Evolutionary conservation across 306 rosid species (phyloP).

Genomic region (Biancaea sappan): DNA sequence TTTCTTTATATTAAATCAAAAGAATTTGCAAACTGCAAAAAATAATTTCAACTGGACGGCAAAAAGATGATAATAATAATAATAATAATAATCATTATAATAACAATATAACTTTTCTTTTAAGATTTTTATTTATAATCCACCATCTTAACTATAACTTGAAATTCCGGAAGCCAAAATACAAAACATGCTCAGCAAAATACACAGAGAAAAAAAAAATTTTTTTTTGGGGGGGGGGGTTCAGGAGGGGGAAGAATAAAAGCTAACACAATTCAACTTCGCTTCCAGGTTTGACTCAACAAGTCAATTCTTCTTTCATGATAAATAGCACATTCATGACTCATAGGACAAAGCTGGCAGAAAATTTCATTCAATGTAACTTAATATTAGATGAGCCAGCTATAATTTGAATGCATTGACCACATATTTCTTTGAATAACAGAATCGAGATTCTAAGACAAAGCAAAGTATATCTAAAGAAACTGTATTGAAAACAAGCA

Average conservation of each 20-base stretch:
- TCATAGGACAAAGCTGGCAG: background rate
- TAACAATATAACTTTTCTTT: background rate
- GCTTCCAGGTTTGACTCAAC: background rate
- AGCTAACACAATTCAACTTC: background rate
- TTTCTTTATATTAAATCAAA: constrained; percentile 11
- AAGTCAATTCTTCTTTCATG: background rate
- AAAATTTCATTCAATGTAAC: background rate
- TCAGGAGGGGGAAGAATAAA: too few species aligned
- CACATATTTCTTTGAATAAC: background rate
- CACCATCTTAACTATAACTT: background rate
- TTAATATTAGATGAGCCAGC: background rate
- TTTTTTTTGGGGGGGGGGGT: background rate
- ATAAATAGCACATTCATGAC: background rate
- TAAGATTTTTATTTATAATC: background rate
- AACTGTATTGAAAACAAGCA: background rate
- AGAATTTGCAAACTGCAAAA: background rate
- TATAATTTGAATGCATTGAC: background rate
- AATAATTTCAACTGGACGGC: background rate
- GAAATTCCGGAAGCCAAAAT: background rate
- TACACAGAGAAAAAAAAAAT: background rate
- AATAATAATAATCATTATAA: too few species aligned
- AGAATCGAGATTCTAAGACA: background rate
- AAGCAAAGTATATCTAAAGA: background rate
- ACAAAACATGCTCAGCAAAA: background rate
- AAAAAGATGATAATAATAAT: too few species aligned